These are phyloP conservation scores for Myxozyma neotropica DNA, from an alignment of 805 yeast species.

Conservation along the genomic window DNA sequence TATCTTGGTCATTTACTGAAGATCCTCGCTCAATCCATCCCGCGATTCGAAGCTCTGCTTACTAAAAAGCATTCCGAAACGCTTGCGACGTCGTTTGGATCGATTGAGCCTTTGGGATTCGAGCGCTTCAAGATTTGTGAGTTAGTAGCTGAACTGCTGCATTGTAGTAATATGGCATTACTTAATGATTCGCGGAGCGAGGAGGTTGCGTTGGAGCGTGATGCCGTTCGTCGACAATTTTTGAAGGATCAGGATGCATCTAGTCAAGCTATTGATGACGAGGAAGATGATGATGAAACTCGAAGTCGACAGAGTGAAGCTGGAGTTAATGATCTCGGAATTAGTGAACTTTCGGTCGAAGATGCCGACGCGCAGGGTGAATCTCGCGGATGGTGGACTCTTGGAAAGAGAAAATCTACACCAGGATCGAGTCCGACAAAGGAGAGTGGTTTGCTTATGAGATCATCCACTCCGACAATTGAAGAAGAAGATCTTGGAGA, in stretches of 20 bases:
- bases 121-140: slow-evolving; percentile 90
- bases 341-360: slow-evolving; percentile 19
- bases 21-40: slow-evolving; percentile 74
- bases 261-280: slow-evolving; percentile 7
- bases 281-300: neutral
- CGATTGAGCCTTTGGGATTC: slow-evolving; percentile 78
- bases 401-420: slow-evolving; percentile 20
- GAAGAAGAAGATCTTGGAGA: slow-evolving; percentile 21
- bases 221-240: slow-evolving; percentile 55
- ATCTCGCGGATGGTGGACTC: slow-evolving; percentile 31
- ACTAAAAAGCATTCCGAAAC: slow-evolving; percentile 41
- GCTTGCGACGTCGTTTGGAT: slow-evolving; percentile 66
- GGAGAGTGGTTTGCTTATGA: slow-evolving; percentile 10
- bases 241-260: slow-evolving; percentile 5
- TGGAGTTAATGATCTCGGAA: slow-evolving; percentile 14
- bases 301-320: slow-evolving; percentile 7
- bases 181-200: slow-evolving; percentile 78
- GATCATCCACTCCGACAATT: slow-evolving; percentile 12
- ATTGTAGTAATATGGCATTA: slow-evolving; percentile 95
- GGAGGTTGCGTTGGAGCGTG: slow-evolving; percentile 67
- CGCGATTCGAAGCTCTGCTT: slow-evolving; percentile 66
- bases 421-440: slow-evolving; percentile 18
- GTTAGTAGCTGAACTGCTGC: slow-evolving; percentile 87
- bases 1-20: slow-evolving; percentile 83
- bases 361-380: slow-evolving; percentile 26